Evolutionary conservation across 352 stramenopile species (phyloP).

Genomic region (Globisporangium paddicum): DNA sequence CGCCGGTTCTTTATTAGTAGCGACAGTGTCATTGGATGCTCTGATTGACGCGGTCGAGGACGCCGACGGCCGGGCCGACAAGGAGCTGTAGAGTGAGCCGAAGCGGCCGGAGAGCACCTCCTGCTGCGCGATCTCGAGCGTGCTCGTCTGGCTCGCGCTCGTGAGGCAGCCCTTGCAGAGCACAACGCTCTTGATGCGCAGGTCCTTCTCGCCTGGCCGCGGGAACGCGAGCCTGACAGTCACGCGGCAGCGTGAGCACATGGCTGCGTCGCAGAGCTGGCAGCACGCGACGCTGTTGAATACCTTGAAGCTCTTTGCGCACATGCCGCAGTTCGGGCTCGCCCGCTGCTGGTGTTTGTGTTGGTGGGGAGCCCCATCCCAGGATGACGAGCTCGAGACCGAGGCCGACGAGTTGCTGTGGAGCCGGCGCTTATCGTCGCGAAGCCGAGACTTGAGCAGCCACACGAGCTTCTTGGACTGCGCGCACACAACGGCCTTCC

Average conservation of each 20-base stretch:
- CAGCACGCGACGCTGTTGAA: constrained; percentile 23
- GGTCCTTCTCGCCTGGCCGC: constrained; percentile 44
- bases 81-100: background rate
- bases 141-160: constrained; percentile 3
- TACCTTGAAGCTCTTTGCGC: constrained; percentile 15
- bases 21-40: background rate
- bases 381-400: too few relatives aligned
- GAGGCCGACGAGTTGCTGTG: too few relatives aligned
- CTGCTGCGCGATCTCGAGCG: constrained; percentile 9
- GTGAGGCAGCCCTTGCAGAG: constrained; percentile 11
- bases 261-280: constrained; percentile 22
- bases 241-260: constrained; percentile 38
- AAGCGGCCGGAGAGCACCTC: constrained; percentile 22
- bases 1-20: background rate
- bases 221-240: constrained; percentile 38
- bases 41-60: background rate
- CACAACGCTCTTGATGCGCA: constrained; percentile 7
- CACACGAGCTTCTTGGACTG: constrained; percentile 19
- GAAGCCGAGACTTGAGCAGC: background rate
- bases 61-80: background rate
- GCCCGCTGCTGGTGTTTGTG: background rate
- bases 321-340: constrained; percentile 12
- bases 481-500: constrained; percentile 14
- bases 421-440: background rate
- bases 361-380: too few relatives aligned